Evolutionary conservation across 2,329 filamentous ascomycete genomes (phyloP), one percentile per base, ranked within the genome.

Genomic region (Beauveria pseudobassiana): DNA sequence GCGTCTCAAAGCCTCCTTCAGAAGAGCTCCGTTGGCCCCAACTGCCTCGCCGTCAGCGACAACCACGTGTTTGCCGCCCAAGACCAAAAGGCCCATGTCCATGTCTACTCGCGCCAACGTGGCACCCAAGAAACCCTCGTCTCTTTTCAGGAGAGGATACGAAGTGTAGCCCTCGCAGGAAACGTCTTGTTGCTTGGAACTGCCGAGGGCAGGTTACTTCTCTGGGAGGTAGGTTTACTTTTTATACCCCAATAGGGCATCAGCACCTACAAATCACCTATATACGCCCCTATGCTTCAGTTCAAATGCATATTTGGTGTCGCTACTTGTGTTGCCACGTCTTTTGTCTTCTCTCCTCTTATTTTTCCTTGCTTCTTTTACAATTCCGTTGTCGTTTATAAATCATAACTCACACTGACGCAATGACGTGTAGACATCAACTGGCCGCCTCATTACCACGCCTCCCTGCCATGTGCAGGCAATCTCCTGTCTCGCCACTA

Each of bases 1-100:
- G 65, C 82, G 85, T n/a, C 84, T 92, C 71, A 88, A 88, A 69
- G 80, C 86, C 65, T 83, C 87, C 53, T 93, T 95, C 82, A 98
- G 81, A 98, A 96, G 78, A 96, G 90, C 78, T 89, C 90, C 18
- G 86, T 87, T n/a, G 82, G 87, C 28, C 79, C 82, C 62, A 90
- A 93, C 73, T 88, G 90, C 68, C 78, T 99, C 61, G 93, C 91
- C 34, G 82, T 93, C 67, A 96, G 83, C 74, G 80, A 84, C 50
- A 87, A 87, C 22, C 95, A 99, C 72, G 82, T 98, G 52, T 99
- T 96, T 72, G 89, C 93, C 4, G 93, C 91, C 4, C 95, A 99
- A 73, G 83, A 89, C 55, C 92, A 93, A 66, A 98, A 96, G 75
- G 91, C 92, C 0, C 90, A 96, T 48, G 83, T 99, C 1, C 91